phyloP scores from a whole-genome alignment of 2,329 filamentous ascomycete species.

The Pseudogymnoascus sp. region DNA sequence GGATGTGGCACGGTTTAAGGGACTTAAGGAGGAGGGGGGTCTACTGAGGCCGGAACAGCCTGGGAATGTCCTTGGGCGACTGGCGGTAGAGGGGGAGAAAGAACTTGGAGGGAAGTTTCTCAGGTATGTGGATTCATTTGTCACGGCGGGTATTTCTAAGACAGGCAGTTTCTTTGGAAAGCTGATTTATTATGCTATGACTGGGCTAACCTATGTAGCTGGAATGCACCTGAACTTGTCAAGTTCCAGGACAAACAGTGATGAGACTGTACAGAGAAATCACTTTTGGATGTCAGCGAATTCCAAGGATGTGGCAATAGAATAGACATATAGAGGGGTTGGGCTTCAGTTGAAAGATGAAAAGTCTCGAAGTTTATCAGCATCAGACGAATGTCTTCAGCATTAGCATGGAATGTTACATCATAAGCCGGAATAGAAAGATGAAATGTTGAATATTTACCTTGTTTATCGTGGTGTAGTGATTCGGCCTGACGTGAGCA shows the following conservation, averaged over 20 bases:
- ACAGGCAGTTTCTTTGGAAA: background rate
- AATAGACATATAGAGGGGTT: constrained; percentile 25
- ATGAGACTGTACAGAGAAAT: background rate
- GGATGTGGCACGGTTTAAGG: constrained; percentile 59
- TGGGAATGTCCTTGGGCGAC: constrained; percentile 75
- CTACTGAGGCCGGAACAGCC: constrained; percentile 78
- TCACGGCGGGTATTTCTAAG: background rate
- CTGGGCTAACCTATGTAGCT: constrained; percentile 39
- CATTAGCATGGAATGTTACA: constrained; percentile 75
- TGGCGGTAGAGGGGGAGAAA: constrained; percentile 59
- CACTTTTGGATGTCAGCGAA: constrained; percentile 8
- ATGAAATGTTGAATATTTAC: constrained; percentile 22
- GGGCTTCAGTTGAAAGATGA: constrained; percentile 76
- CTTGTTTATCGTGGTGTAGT: constrained; percentile 17
- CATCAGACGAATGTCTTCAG: constrained; percentile 53
- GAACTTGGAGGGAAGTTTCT: constrained; percentile 72
- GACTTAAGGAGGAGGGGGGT: constrained; percentile 62
- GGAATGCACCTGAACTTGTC: constrained; percentile 15
- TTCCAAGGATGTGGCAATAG: constrained; percentile 12
- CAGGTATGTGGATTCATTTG: constrained; percentile 43
- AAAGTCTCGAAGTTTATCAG: constrained; percentile 67
- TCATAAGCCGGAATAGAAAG: constrained; percentile 45
- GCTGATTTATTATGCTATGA: constrained; percentile 33
- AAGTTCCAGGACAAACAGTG: constrained; percentile 15
- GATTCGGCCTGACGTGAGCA: background rate